Evolutionary conservation across 1,139 yeast genomes (phyloP), one percentile per base, ranked within the genome.

Genomic region (Taiozyma sp.): DNA sequence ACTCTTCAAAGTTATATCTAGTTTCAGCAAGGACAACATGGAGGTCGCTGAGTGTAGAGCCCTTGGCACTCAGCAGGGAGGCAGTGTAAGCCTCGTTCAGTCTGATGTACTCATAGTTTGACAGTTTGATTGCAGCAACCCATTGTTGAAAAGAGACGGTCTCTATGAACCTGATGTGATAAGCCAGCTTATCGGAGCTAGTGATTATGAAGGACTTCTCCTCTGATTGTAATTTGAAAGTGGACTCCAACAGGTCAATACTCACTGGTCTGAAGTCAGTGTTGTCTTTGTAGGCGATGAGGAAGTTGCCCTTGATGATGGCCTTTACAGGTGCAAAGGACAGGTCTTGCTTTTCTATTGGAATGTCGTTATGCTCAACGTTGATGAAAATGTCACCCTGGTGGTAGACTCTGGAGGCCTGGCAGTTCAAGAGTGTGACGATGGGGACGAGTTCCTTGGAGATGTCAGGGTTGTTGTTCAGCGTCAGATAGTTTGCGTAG

Each of bases 1-100:
- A 87, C 62, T 88, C 95, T 66, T 85, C 93, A 63, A 83, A 89
- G 52, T 77, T 78, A 61, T 79, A 85, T 59, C 88, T 76, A 47
- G 87, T 83, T 63, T 85, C 93, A 1, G 89, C 81, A 55, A 88
- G 72, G 30, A 88, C 75, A 16, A 89, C 86, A 44, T 85, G 77
- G 52, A 88, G 83, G 62, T 90, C 96, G 45, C 86, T 80, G 53
- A 88, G 73, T 50, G 82, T 68, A 11, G 89, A 75, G 16, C 96
- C 96, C 61, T 89, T 75, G 14, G 93, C 84, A 32, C 88, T 81
- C 47, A 88, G 71, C 50, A 88, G 68, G 0, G 95, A 93, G 2
- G 95, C 96, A 0, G 96, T 88, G 66, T 88, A 88, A 2, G 95
- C 91, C 63, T 85, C 91, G 66, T 87, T 95, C 47, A 88, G 72